Percentiles rank a stretch among this genome's conserved stretches.
Conservation (phyloP, 371 early-diverging fungal genomes). For the Capillidium heterosporum region DNA sequence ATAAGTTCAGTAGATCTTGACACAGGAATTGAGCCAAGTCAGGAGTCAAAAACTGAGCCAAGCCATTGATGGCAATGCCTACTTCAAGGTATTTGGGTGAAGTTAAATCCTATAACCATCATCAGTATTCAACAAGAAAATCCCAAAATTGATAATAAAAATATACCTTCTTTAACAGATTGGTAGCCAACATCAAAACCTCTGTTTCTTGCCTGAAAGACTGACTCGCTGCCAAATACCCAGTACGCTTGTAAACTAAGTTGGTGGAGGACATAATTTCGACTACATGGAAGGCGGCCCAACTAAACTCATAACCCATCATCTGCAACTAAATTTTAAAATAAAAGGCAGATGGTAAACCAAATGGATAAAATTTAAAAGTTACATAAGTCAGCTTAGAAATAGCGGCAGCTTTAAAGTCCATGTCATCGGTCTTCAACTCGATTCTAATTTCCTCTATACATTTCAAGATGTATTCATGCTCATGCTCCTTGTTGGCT, state of each 20-base stretch:
- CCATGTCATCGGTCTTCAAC: slow-evolving; percentile 63
- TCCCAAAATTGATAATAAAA: not conserved
- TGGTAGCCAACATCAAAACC: slow-evolving; percentile 89
- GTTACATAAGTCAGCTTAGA: slow-evolving; percentile 74
- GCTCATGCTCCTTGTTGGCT: slow-evolving; percentile 80
- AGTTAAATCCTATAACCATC: slow-evolving; percentile 52
- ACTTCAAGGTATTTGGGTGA: slow-evolving; percentile 63
- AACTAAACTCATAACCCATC: slow-evolving; percentile 90
- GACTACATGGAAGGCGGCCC: slow-evolving; percentile 93
- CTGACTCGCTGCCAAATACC: slow-evolving; percentile 79
- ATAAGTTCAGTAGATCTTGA: slow-evolving; percentile 65
- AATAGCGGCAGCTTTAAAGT: slow-evolving; percentile 69
- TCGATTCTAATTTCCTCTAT: slow-evolving; percentile 79
- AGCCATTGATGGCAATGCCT: slow-evolving; percentile 73
- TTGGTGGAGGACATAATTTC: slow-evolving; percentile 90
- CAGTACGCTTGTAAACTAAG: slow-evolving; percentile 67
- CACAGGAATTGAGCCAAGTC: slow-evolving; percentile 81
- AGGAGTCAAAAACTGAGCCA: slow-evolving; percentile 79
- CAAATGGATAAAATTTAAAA: not conserved
- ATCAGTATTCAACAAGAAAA: not conserved
- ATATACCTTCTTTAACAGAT: slow-evolving; percentile 78
- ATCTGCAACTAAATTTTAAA: slow-evolving; percentile 57
- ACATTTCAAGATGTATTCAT: slow-evolving; percentile 61
- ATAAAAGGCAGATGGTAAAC: not conserved
- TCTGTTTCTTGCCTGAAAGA: slow-evolving; percentile 87